Conservation (phyloP, 2,329 filamentous ascomycete species). For the Knoxdaviesia capensis region DNA sequence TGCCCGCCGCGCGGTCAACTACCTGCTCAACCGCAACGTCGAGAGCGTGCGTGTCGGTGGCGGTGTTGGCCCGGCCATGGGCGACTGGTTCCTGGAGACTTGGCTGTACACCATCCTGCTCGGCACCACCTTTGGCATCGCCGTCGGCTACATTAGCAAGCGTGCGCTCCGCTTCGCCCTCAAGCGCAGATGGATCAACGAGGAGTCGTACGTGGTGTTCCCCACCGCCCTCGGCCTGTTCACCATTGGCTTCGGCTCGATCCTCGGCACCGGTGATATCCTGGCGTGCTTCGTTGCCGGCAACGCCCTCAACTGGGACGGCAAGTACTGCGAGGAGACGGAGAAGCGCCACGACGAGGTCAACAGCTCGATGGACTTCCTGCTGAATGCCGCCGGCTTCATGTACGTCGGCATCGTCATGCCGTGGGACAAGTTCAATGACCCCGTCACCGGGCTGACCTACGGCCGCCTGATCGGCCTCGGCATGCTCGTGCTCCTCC, state of each 20-base stretch:
- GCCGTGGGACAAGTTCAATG: constrained; percentile 33
- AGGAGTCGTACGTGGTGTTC: constrained; percentile 30
- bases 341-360: constrained; percentile 38
- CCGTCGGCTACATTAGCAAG: constrained; percentile 26
- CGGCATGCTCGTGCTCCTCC: constrained; percentile 28
- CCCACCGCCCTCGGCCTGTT: constrained; percentile 33
- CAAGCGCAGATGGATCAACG: constrained; percentile 29
- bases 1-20: not conserved
- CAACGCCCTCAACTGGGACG: constrained; percentile 40
- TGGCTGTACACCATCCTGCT: constrained; percentile 38
- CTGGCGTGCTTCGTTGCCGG: constrained; percentile 41
- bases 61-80: constrained; percentile 28
- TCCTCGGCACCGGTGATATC: constrained; percentile 37
- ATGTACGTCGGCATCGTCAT: constrained; percentile 36
- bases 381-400: constrained; percentile 40
- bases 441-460: constrained; percentile 33
- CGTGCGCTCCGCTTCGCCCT: constrained; percentile 24
- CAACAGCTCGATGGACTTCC: constrained; percentile 34
- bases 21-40: constrained; percentile 3
- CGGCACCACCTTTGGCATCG: constrained; percentile 27
- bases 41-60: constrained; percentile 30
- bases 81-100: constrained; percentile 38
- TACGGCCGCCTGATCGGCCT: constrained; percentile 26
- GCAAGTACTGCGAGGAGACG: constrained; percentile 33
- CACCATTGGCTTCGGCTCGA: constrained; percentile 33